These are phyloP conservation scores for Oehlia diaphana DNA, from an alignment of 192 early-diverging fungal genomes.

Conservation along the genomic window DNA sequence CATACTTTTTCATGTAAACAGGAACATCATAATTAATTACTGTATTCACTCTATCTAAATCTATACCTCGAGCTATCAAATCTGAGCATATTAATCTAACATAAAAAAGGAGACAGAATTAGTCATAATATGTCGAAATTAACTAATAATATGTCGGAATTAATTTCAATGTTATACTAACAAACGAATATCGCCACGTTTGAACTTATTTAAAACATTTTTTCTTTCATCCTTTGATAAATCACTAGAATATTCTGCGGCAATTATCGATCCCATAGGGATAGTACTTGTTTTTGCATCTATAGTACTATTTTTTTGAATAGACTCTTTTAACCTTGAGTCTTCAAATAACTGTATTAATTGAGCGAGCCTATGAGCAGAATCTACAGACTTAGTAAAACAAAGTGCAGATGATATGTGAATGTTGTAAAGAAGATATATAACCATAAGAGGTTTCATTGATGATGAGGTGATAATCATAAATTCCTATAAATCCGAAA, in stretches of 20 bases:
- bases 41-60: slow-evolving; percentile 73
- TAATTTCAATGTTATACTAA: slow-evolving; percentile 28
- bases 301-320: neutral
- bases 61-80: slow-evolving; percentile 86
- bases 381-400: slow-evolving; percentile 91
- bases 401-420: slow-evolving; percentile 65
- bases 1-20: slow-evolving; percentile 77
- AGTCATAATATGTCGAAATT: no score
- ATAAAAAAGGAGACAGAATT: neutral
- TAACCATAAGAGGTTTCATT: slow-evolving; percentile 82
- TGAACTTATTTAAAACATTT: slow-evolving; percentile 64
- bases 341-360: slow-evolving; percentile 64
- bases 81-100: slow-evolving; percentile 77
- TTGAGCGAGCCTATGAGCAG: slow-evolving; percentile 79
- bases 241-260: slow-evolving; percentile 79
- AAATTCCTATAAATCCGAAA: slow-evolving; percentile 60
- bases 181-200: slow-evolving; percentile 63
- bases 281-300: neutral
- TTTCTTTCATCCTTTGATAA: slow-evolving; percentile 61
- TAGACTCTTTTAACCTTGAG: neutral
- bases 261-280: slow-evolving; percentile 30
- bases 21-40: slow-evolving; percentile 92
- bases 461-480: slow-evolving; percentile 64
- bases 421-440: slow-evolving; percentile 74
- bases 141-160: no score